A percentile compares a stretch with the other conserved stretches of the same genome.
Conservation (phyloP, 148 eudicot species). For the Arbutus unedo region DNA sequence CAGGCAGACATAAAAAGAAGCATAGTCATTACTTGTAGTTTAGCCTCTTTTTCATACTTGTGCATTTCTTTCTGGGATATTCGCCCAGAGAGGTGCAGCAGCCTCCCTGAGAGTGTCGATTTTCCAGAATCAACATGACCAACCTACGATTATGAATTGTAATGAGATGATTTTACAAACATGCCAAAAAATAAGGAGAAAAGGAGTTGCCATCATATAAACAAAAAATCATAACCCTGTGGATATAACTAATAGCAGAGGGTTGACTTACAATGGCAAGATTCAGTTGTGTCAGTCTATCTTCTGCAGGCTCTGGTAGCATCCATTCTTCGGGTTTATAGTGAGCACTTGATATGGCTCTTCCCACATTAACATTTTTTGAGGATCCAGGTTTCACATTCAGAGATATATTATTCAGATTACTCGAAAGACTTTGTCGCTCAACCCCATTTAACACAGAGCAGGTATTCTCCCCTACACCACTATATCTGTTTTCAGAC, state of each 20-base stretch:
- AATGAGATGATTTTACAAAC: neutral
- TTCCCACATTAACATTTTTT: constrained; percentile 36
- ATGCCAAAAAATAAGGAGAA: neutral
- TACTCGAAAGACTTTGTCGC: constrained; percentile 31
- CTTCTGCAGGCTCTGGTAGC: constrained; percentile 51
- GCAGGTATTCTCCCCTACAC: constrained; percentile 23
- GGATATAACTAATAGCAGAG: neutral
- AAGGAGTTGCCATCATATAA: neutral
- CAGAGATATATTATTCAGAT: constrained; percentile 37
- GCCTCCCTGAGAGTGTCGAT: constrained; percentile 92
- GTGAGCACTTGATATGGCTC: constrained; percentile 31
- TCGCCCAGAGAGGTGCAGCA: constrained; percentile 76
- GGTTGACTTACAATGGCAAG: constrained; percentile 81
- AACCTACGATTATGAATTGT: constrained; percentile 44
- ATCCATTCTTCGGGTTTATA: constrained; percentile 90
- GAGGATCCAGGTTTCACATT: constrained; percentile 42
- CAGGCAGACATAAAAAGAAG: neutral
- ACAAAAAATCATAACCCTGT: neutral
- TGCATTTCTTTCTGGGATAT: constrained; percentile 89
- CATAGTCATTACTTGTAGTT: constrained; percentile 52
- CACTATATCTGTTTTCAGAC: constrained; percentile 25
- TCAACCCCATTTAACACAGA: constrained; percentile 31
- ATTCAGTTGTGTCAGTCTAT: constrained; percentile 63
- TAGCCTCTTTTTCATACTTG: constrained; percentile 87
- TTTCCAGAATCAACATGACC: constrained; percentile 99